These are phyloP conservation scores for Saccharomycopsis sp. DNA, from an alignment of 805 yeast species.

Conservation along the genomic window DNA sequence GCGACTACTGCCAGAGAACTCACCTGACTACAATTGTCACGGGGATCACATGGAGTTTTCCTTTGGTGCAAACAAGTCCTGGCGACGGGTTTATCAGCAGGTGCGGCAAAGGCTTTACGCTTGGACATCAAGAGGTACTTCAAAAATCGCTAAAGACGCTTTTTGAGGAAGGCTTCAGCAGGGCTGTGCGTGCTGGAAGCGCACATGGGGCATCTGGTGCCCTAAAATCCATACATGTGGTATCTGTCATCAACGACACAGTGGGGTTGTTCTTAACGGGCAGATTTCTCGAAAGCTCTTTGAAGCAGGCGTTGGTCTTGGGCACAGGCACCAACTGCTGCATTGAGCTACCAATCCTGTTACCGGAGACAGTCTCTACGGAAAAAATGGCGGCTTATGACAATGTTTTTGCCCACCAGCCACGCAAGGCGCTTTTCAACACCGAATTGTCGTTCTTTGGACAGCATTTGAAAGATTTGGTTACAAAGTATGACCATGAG, in stretches of 20 bases:
- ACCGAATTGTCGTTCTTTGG: constrained; percentile 20
- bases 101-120: constrained; percentile 18
- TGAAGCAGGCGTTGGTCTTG: constrained; percentile 22
- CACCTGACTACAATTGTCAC: background rate
- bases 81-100: constrained; percentile 12
- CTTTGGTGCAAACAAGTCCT: constrained; percentile 9
- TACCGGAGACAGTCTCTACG: background rate
- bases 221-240: constrained; percentile 1
- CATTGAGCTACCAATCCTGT: constrained; percentile 1
- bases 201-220: background rate
- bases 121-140: background rate
- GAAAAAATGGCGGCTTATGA: background rate
- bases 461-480: background rate
- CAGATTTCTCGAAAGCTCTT: constrained; percentile 2
- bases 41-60: constrained; percentile 16
- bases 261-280: constrained; percentile 12
- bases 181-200: background rate
- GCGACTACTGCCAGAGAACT: background rate
- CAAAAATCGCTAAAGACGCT: constrained; percentile 6
- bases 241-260: constrained; percentile 14
- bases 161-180: constrained; percentile 8
- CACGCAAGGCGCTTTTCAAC: constrained; percentile 6
- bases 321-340: constrained; percentile 20
- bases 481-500: background rate
- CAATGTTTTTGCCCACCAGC: background rate